Conservation (phyloP, 2,329 filamentous ascomycete species). For the Chaetomiaceae sp. region DNA sequence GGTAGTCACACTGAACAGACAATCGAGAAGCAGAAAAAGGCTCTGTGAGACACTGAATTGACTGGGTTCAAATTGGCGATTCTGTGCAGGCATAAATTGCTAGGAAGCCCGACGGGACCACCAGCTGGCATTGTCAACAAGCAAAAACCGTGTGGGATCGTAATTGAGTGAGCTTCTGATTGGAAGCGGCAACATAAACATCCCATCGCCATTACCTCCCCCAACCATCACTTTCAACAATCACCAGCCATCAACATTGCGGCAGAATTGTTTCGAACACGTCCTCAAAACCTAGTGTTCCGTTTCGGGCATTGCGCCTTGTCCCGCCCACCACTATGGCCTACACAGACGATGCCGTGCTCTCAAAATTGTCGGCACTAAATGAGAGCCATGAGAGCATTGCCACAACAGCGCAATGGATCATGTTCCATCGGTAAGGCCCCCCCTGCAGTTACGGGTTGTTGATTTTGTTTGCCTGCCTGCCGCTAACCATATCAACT, state of each 20-base stretch:
- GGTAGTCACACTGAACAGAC: constrained; percentile 5
- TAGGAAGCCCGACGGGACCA: not conserved
- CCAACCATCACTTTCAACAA: not conserved
- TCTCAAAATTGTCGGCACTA: constrained; percentile 88
- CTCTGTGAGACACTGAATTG: not conserved
- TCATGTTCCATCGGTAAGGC: constrained; percentile 97
- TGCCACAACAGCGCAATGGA: constrained; percentile 95
- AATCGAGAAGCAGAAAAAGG: constrained; percentile 4
- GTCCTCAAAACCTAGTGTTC: constrained; percentile 4
- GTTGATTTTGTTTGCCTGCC: constrained; percentile 4
- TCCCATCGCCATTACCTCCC: not conserved
- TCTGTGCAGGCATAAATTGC: constrained; percentile 5
- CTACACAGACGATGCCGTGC: constrained; percentile 91
- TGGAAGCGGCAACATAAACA: constrained; percentile 11
- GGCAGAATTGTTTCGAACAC: not conserved
- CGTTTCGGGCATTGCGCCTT: not conserved
- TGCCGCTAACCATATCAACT: constrained; percentile 31
- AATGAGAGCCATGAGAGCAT: constrained; percentile 99
- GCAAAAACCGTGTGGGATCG: constrained; percentile 5
- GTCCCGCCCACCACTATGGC: constrained; percentile 63
- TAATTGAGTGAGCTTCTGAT: constrained; percentile 20
- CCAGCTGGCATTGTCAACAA: constrained; percentile 2
- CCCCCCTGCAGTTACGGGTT: not conserved
- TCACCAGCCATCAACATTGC: not conserved
- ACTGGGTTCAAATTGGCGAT: constrained; percentile 3